These are phyloP conservation scores for Chalciporus pseudorubinellus DNA, from an alignment of 768 basidiomycete genomes.

Conservation along the genomic window DNA sequence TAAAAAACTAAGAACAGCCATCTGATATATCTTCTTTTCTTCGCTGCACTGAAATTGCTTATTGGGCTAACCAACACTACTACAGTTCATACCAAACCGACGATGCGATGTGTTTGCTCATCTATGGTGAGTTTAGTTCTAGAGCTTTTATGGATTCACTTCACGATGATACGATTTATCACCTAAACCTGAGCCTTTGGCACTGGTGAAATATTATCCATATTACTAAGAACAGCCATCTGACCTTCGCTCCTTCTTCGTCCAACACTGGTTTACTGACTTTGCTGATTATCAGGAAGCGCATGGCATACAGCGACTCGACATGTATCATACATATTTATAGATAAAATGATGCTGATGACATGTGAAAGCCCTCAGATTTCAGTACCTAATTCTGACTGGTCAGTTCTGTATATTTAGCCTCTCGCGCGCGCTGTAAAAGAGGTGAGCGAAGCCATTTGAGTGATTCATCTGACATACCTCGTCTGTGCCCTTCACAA, in stretches of 20 bases:
- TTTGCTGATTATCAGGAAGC: constrained; percentile 4
- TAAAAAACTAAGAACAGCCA: constrained; percentile 20
- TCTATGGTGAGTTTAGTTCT: constrained; percentile 10
- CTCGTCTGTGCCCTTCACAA: constrained; percentile 69
- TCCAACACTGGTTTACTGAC: constrained; percentile 11
- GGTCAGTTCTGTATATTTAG: constrained; percentile 42
- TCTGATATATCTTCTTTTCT: constrained; percentile 4
- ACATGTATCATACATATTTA: not conserved
- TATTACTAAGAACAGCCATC: constrained; percentile 37
- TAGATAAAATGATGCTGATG: not conserved
- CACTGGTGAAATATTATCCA: constrained; percentile 30
- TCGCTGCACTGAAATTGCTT: not conserved
- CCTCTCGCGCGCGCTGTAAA: constrained; percentile 52
- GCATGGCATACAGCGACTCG: constrained; percentile 1
- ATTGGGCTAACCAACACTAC: not conserved
- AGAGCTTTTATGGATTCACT: not conserved
- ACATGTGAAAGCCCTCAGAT: not conserved
- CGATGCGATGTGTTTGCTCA: not conserved
- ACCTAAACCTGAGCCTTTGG: constrained; percentile 30
- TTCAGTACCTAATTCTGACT: constrained; percentile 9
- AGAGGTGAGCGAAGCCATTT: constrained; percentile 3
- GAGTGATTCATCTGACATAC: constrained; percentile 19
- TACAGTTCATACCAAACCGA: not conserved
- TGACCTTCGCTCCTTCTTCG: constrained; percentile 14
- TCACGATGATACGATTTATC: constrained; percentile 23